A percentile compares a stretch with the other conserved stretches of the same genome.
Evolutionary conservation across 495 filamentous ascomycete genomes (phyloP).

Genomic region (Hypoxylon cercidicola): DNA sequence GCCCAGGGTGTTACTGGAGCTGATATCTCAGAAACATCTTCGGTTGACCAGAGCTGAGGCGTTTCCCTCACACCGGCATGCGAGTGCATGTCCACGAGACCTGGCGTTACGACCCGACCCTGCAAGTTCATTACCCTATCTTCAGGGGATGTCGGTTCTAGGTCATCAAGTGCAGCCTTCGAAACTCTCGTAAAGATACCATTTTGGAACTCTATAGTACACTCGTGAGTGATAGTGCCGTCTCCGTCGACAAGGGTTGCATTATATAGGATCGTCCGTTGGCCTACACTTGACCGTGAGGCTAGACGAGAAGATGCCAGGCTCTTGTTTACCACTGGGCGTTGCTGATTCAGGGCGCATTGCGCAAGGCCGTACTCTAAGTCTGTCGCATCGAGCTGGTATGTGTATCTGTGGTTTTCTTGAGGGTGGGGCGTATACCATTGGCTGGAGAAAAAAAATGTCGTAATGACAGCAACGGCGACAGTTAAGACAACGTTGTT

Average conservation of each 20-base stretch:
- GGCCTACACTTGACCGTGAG: slow-evolving; percentile 9
- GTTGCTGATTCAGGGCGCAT: slow-evolving; percentile 29
- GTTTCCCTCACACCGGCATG: slow-evolving; percentile 51
- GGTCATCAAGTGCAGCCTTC: slow-evolving; percentile 10
- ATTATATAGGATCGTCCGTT: slow-evolving; percentile 43
- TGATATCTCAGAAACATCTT: slow-evolving; percentile 54
- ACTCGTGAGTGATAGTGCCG: slow-evolving; percentile 23
- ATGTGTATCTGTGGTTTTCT: neutral
- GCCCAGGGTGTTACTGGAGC: slow-evolving; percentile 58
- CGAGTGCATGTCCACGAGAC: slow-evolving; percentile 66
- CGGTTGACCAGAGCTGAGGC: slow-evolving; percentile 39
- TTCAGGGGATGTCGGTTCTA: neutral
- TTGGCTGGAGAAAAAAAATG: slow-evolving; percentile 25
- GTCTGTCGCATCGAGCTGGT: slow-evolving; percentile 14
- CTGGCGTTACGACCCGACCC: slow-evolving; percentile 61
- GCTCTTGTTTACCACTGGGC: slow-evolving; percentile 23
- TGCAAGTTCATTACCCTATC: slow-evolving; percentile 48
- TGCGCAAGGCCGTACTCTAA: slow-evolving; percentile 27
- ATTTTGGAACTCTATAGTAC: slow-evolving; percentile 38
- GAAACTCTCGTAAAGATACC: slow-evolving; percentile 47
- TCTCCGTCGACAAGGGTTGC: slow-evolving; percentile 54
- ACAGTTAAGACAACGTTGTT: slow-evolving; percentile 21
- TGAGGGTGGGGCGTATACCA: slow-evolving; percentile 11
- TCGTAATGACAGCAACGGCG: slow-evolving; percentile 22
- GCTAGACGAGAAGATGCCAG: slow-evolving; percentile 28